Base-by-base conservation (phyloP, 2,329 filamentous ascomycete genomes). In the Nemania bipapillata region DNA sequence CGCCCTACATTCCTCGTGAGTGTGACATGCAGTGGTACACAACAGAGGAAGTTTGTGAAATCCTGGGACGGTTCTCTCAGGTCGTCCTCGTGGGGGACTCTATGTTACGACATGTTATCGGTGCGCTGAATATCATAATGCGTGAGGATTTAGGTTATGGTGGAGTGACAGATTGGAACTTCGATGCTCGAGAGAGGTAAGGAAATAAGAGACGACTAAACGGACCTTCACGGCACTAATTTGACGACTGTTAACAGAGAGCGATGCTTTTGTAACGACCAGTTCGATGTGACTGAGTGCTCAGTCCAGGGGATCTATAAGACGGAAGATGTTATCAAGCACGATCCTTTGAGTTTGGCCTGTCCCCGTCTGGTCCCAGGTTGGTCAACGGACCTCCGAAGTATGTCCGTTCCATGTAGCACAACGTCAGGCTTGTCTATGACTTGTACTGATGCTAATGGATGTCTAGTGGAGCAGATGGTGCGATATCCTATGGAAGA, bases 101-200 rank as follows among this genome's bases (percentile, higher is more conserved):
- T 15, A 85, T 85, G 83, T 73, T 85, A 72, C 77, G 83, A 47
- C 83, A 85, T 73, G 79, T 85, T 12, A 81, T 83, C 37, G 83
- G 83, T 0, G 82, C 82, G 47, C 71, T 85, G 60, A 84, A 85
- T 66, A 79, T 85, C 5, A 73, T 85, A 42, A 71, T 85, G 35
- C 76, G 83, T 6, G 81, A 82, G 68, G 80, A 85, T 71, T 69
- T 85, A 28, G 83, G 83, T 6, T 85, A 84, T 66, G 83, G 83
- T 9, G 83, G 82, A 45, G 83, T 85, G 12, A 85, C 83, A 3
- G 79, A 83, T 70, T 85, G 83, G 83, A 85, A 84, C 65, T 85
- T 85, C 59, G 77, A 77, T n/a, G 71, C 76, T 9, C 74, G 81
- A 52, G 83, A 85, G 74, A 79, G 75, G 81, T 80, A 72, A 54